These are phyloP conservation scores for Tephrocybe sp. DNA, from an alignment of 768 basidiomycete species.

Conservation along the genomic window DNA sequence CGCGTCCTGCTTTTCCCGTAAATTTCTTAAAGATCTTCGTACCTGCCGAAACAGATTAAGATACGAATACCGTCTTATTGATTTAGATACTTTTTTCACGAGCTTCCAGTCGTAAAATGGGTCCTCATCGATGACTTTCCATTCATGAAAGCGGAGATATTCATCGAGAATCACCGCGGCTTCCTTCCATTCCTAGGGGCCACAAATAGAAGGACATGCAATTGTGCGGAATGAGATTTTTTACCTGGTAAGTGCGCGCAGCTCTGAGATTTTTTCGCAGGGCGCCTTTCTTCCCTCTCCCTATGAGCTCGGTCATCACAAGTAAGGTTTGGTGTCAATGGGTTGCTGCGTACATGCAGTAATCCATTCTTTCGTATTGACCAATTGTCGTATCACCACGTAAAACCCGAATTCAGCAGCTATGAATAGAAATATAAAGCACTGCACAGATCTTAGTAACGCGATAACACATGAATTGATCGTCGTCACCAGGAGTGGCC, in stretches of 20 bases:
- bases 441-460: slow-evolving; percentile 71
- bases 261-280: slow-evolving; percentile 75
- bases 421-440: slow-evolving; percentile 84
- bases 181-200: slow-evolving; percentile 78
- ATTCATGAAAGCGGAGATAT: slow-evolving; percentile 82
- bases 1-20: slow-evolving; percentile 78
- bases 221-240: slow-evolving; percentile 18
- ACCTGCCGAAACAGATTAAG: slow-evolving; percentile 45
- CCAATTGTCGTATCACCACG: slow-evolving; percentile 84
- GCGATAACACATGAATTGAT: not conserved
- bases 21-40: slow-evolving; percentile 63
- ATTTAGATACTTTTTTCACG: slow-evolving; percentile 61
- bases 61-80: not conserved
- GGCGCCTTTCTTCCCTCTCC: slow-evolving; percentile 82
- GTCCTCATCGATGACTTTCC: slow-evolving; percentile 90
- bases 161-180: slow-evolving; percentile 78
- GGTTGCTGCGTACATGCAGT: slow-evolving; percentile 63
- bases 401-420: slow-evolving; percentile 84
- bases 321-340: too few relatives aligned
- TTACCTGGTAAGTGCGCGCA: slow-evolving; percentile 72
- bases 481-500: slow-evolving; percentile 76
- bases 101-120: slow-evolving; percentile 91
- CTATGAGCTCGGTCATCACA: slow-evolving; percentile 34
- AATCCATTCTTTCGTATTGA: slow-evolving; percentile 93
- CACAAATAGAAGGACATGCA: not conserved